Conservation (phyloP, 768 basidiomycete species). For the Scleroderma bovista region DNA sequence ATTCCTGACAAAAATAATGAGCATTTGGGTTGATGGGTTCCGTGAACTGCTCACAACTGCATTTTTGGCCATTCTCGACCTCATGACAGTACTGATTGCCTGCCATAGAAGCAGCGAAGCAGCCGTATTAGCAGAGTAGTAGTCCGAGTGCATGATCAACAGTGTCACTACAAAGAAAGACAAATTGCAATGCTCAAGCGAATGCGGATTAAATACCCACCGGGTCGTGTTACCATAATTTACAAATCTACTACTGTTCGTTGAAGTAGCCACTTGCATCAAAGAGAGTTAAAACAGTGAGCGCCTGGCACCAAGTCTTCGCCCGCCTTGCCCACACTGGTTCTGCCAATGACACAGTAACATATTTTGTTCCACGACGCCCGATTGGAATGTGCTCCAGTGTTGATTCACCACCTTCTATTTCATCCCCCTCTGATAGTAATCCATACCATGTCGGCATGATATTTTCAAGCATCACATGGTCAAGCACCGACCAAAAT, state of each 20-base stretch:
- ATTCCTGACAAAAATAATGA: not conserved
- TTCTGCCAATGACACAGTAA: constrained; percentile 9
- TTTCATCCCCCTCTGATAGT: constrained; percentile 1
- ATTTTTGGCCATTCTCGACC: not conserved
- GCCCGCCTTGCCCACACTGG: constrained; percentile 10
- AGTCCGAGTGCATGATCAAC: not conserved
- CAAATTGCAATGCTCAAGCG: not conserved
- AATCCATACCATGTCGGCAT: constrained; percentile 9
- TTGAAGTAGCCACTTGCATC: not conserved
- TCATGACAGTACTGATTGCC: too few species aligned
- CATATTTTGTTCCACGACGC: not conserved
- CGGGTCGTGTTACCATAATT: not conserved
- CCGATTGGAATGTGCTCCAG: not conserved
- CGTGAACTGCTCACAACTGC: not conserved
- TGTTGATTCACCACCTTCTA: constrained; percentile 1
- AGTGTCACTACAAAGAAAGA: not conserved
- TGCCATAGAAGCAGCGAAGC: not conserved
- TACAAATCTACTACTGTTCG: not conserved
- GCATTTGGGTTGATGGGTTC: not conserved
- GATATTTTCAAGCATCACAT: not conserved
- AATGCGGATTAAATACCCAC: too few species aligned
- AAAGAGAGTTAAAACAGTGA: constrained; percentile 4
- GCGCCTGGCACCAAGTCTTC: constrained; percentile 11
- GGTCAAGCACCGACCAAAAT: not conserved
- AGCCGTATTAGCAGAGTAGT: not conserved